Evolutionary conservation across 1,284 basidiomycete species (phyloP), one percentile per base, ranked within the genome.

Genomic region (Ustilago sp.): DNA sequence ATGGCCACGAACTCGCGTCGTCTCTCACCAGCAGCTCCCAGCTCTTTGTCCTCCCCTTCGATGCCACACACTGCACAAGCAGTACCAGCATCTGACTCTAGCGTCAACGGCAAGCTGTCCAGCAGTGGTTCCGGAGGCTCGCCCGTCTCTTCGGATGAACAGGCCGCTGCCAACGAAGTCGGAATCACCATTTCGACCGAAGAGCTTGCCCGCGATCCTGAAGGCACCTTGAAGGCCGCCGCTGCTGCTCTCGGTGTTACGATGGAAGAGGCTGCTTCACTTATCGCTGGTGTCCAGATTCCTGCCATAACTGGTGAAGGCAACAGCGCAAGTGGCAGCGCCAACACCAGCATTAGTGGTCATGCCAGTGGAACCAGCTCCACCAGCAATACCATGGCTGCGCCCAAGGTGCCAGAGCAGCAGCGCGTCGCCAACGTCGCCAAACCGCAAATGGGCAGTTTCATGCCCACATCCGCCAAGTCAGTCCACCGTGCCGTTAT

Each of bases 401-500:
- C 73, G 11, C 68, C 75, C 13, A 67, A 65, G 61, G 71, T 71
- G 15, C 74, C 77, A 23, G 77, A 74, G 15, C 67, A 68, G 45
- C 69, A 64, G 32, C 77, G 74, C 28, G 41, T 54, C 36, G 47
- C 67, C 41, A 66, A 60, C 39, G 31, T 61, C 23, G 59, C 56
- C 43, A 82, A 79, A 31, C 82, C 82, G 8, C 73, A 76, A 59
- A 84, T 84, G 83, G 83, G 83, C 17, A 73, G 77, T 50, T 84
- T 84, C 53, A 82, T 83, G 66, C 83, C 83, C 7, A 79, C 82
- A 0, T 75, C 71, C 5, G 75, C 81, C 45, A 83, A 83, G 59
- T 79, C 81, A 12, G 77, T 84, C 3, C 83, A 85, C 54, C 81
- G 84, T 13, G 84, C 84, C 11, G 84, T 86, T 45, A 83, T 86